These are phyloP conservation scores for Rhododendron ferrugineum DNA, from an alignment of 148 eudicot genomes.

Conservation along the genomic window DNA sequence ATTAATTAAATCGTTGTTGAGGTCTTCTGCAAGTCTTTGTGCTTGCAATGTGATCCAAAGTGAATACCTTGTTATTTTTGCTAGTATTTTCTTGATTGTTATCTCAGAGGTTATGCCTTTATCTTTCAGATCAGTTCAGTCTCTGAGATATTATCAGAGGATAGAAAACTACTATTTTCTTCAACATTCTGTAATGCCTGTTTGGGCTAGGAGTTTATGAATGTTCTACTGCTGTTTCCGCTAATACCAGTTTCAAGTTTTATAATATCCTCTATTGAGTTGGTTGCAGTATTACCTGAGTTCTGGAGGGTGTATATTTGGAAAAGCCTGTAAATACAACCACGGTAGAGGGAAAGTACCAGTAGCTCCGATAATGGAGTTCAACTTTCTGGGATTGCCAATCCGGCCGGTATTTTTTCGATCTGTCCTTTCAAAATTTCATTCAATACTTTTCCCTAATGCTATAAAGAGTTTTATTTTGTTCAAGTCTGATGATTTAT, in stretches of 20 bases:
- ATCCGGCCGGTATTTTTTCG: slow-evolving; percentile 52
- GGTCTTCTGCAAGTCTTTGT: neutral
- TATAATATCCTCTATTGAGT: slow-evolving; percentile 6
- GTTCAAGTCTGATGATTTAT: neutral
- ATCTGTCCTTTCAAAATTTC: neutral
- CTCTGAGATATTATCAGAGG: neutral
- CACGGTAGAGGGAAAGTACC: slow-evolving; percentile 41
- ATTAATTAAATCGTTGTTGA: neutral
- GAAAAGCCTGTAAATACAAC: slow-evolving; percentile 61
- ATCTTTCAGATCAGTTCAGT: neutral
- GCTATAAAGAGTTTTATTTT: neutral
- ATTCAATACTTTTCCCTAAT: neutral
- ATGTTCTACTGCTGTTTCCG: neutral
- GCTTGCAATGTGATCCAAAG: neutral
- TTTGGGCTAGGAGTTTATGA: neutral
- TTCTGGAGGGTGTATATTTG: slow-evolving; percentile 67
- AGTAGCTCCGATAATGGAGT: slow-evolving; percentile 27
- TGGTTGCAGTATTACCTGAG: slow-evolving; percentile 62
- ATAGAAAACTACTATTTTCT: neutral
- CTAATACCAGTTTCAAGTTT: neutral
- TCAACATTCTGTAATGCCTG: neutral
- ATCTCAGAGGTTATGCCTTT: neutral
- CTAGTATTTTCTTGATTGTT: neutral
- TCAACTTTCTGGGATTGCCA: slow-evolving; percentile 76
- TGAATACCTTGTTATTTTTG: neutral